Base-by-base conservation (phyloP, 148 eudicot species). In the Polygonum maritimum region DNA sequence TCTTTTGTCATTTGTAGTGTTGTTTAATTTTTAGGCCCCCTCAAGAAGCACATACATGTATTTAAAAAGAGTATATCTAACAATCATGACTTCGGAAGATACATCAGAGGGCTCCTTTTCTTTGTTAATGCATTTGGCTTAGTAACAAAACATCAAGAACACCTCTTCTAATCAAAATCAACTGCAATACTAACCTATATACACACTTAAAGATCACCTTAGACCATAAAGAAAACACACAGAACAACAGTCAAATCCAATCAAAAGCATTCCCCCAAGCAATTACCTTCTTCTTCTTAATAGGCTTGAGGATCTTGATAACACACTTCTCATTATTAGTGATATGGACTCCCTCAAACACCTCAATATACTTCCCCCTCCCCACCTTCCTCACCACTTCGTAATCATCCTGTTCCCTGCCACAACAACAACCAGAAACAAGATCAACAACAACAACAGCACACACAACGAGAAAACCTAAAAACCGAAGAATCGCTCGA, bases 371-470 rank as follows among this genome's bases (percentile, higher is more conserved):
- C 78, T 93, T 93, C 8, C 98, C 98, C 60, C 97, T 89, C 36
- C 98, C 98, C 51, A 93, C 97, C 85, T 93, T 93, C 88, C 87
- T 91, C 80, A 91, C 98, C 74, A 93, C 98, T 88, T 91, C 96
- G 18, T 93, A 93, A 78, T 93, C 92, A 78, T 93, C 98, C 77
- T 93, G 98, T 73, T 91, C 94, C 82, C 98, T 93, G 75, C 57
- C 19, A 21, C n/a, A n/a, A n/a, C n/a, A n/a, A n/a, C n/a, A n/a
- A n/a, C n/a, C n/a, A n/a, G n/a, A n/a, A 44, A 5, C 26, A 41
- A 71, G 74, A 48, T 18, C 60, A 52, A 19, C 47, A 62, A 77
- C 74, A n/a, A n/a, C n/a, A n/a, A n/a, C n/a, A n/a, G n/a, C n/a
- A 76, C 21, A 7, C 47, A 47, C 72, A 75, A 33, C 4, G 51